Evolutionary conservation across 2,329 filamentous ascomycete genomes (phyloP), one percentile per base, ranked within the genome.

Genomic region (Colletotrichum simmondsii): DNA sequence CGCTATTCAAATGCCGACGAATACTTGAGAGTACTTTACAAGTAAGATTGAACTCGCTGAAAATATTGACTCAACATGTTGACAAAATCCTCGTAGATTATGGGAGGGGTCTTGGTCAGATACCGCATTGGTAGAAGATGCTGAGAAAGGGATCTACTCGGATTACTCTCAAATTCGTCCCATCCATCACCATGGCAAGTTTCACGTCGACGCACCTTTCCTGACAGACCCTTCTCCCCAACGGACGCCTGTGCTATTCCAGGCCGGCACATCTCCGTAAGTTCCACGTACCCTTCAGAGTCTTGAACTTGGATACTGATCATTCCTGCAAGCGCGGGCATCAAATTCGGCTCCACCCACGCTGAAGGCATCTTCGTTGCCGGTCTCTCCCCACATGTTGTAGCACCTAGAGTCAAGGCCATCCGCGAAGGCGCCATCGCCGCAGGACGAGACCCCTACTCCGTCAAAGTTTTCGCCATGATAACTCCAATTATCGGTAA

Each of bases 281-380:
- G 68, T 60, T 14, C 3, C 11, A 56, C 3, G 10, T 19, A 2
- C 2, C 16, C 2, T n/a, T 19, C 7, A 10, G 30, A 2, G 24
- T 30, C 2, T 16, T 7, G 8, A 26, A 52, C 30, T 12, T 35
- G 8, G 2, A 2, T 11, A 10, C 37, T 32, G 1, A 63, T 19
- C 14, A 16, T 5, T 7, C 6, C 3, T 14, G 3, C 10, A 0
- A 76, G 86, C 0, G 89, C 90, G 0, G 89, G 90, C 0, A 87
- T 86, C 1, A 80, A 82, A 0, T 92, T 92, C 75, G 89, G 87
- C 0, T 85, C 88, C 4, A 87, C 83, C 0, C 89, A 92, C 72
- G 89, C 89, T 3, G 89, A 92, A 79, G 89, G 86, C 2, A 89
- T 91, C 60, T 91, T 91, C 72, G 87, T 91, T 5, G 87, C 87